These are phyloP conservation scores for Vigna nakashimae DNA, from an alignment of 306 rosid species.

Conservation along the genomic window DNA sequence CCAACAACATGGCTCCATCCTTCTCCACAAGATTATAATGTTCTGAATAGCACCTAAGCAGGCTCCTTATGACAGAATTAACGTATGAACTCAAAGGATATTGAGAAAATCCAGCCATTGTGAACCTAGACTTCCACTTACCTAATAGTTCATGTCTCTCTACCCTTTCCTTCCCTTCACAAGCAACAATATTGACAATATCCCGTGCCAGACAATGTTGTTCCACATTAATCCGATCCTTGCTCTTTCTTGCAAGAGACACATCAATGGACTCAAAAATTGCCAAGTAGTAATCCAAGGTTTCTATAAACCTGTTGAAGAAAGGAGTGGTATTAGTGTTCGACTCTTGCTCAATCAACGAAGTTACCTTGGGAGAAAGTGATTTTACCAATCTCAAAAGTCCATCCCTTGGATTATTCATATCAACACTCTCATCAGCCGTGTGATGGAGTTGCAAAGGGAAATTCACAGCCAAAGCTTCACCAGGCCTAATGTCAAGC, in stretches of 20 bases:
- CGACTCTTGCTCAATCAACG: conserved; percentile 91
- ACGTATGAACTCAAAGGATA: conserved; percentile 77
- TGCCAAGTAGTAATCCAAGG: conserved; percentile 78
- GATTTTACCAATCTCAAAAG: conserved; percentile 78
- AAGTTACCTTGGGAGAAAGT: conserved; percentile 71
- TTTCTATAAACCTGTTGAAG: conserved; percentile 70
- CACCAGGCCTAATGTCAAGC: conserved; percentile 78
- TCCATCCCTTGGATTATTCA: conserved; percentile 80
- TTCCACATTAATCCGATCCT: conserved; percentile 77
- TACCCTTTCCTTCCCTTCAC: conserved; percentile 81
- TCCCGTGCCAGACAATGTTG: conserved; percentile 87
- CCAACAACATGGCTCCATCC: conserved; percentile 82
- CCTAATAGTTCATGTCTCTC: conserved; percentile 87
- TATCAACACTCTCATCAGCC: conserved; percentile 86
- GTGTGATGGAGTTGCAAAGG: conserved; percentile 88
- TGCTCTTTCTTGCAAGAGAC: conserved; percentile 62
- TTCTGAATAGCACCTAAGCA: conserved; percentile 71
- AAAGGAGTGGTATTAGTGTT: conserved; percentile 91
- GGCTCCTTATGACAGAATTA: conserved; percentile 65
- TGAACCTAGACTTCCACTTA: conserved; percentile 86
- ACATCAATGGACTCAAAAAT: conserved; percentile 82
- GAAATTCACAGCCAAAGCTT: conserved; percentile 89
- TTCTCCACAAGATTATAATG: conserved; percentile 75
- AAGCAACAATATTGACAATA: conserved; percentile 76
- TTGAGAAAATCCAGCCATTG: conserved; percentile 85